These are phyloP conservation scores for Alternaria gansuensis DNA, from an alignment of 2,329 filamentous ascomycete genomes.

Conservation along the genomic window DNA sequence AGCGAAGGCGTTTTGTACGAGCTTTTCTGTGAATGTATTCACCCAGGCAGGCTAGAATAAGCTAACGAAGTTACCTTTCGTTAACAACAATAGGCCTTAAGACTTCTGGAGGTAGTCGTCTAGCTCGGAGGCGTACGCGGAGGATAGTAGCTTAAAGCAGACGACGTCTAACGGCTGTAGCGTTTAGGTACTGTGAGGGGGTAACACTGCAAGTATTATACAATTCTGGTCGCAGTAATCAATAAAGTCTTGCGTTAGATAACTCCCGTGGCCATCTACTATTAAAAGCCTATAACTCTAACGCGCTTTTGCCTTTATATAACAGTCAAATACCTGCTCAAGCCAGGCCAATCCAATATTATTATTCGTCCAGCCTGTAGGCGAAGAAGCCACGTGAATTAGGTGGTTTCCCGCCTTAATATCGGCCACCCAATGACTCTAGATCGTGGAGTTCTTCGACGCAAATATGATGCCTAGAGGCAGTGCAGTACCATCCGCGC, in stretches of 20 bases:
- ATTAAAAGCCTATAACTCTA: neutral
- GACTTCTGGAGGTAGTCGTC: too few relatives aligned
- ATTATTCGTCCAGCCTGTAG: neutral
- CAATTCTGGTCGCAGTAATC: slow-evolving; percentile 22
- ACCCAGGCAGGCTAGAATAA: too few relatives aligned
- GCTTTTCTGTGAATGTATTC: too few relatives aligned
- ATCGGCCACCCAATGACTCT: too few relatives aligned
- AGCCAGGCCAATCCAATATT: neutral
- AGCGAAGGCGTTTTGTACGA: too few relatives aligned
- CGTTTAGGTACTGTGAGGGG: neutral
- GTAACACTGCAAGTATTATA: slow-evolving; percentile 18
- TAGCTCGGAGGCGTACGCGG: neutral
- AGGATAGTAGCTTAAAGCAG: slow-evolving; percentile 4
- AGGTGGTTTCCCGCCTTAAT: too few relatives aligned
- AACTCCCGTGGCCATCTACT: neutral
- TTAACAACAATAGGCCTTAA: too few relatives aligned
- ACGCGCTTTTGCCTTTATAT: neutral
- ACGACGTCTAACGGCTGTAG: slow-evolving; percentile 7
- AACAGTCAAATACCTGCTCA: neutral
- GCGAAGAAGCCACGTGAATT: neutral
- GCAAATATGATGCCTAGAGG: neutral
- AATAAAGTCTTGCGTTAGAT: slow-evolving; percentile 11
- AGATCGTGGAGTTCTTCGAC: too few relatives aligned
- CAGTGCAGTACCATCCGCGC: neutral
- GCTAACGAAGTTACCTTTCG: too few relatives aligned